Evolutionary conservation across 2,329 filamentous ascomycete species (phyloP), one percentile per base, ranked within the genome.

Genomic region (Pleurostoma richardsiae): DNA sequence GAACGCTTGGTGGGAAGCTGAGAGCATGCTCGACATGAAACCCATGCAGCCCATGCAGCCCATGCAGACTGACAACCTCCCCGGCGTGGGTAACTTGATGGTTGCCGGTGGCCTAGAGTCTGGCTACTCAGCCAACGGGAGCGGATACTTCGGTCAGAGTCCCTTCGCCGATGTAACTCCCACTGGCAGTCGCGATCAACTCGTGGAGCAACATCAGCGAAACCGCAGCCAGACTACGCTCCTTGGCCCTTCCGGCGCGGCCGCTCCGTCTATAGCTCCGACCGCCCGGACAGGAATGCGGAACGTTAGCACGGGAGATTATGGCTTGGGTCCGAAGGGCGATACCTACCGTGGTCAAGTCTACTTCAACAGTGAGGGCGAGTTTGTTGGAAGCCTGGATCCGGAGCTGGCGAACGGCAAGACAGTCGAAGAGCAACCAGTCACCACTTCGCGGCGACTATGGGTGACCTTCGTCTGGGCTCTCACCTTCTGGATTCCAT

Each of bases 1-100:
- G 67, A 79, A 74, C 48, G 88, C 91, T 3, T 99, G 94, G 92
- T 97, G 92, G 92, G 92, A 97, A 67, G 92, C 91, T 4, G 94
- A 99, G 69, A 88, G 82, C 51, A 95, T 96, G 87, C 83, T 97
- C 29, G 94, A 99, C 59, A 75, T 95, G 57, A 92, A 94, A 66
- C 82, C 85, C 2, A 95, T 96, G 87, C 83, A 97, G 29, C 94
- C 97, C 59, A 75, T 95, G 57, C 92, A 94, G 66, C 82, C 85
- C 2, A 73, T 78, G 45, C 79, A 82, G 30, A 56, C 56, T 39
- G 65, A 66, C 40, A 52, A 56, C 41, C 54, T 59, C 30, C 57
- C 52, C 5, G 45, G 54, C 47, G 59, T 64, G 58, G 53, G 59
- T 42, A 61, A 63, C 42, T 59, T 66, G 47, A 60, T 66, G 49